A percentile compares a stretch with the other conserved stretches of the same genome.
Evolutionary conservation across 371 early-diverging fungal species (phyloP).

Genomic region (Synchytrium microbalum): DNA sequence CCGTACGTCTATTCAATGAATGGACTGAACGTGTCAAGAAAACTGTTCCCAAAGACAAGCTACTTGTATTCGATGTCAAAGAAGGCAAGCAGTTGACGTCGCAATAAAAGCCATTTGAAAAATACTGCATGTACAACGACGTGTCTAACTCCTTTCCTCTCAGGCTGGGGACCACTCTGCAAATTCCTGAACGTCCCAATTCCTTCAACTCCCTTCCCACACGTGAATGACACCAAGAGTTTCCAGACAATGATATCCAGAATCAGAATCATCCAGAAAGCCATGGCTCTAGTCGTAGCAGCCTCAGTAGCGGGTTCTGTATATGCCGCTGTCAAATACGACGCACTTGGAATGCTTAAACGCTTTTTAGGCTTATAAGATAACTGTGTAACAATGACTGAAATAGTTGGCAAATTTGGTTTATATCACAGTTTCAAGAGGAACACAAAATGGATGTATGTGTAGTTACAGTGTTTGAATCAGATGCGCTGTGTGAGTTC

Average conservation of each 20-base stretch:
- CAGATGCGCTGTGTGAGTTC: background rate
- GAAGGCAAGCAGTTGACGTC: background rate
- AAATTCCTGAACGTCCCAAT: background rate
- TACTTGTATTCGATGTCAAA: constrained; percentile 4
- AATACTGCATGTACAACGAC: background rate
- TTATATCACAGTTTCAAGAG: background rate
- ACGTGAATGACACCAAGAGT: background rate
- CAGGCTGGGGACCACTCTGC: background rate
- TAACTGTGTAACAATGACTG: background rate
- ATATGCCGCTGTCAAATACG: too few relatives aligned
- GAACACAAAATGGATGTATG: background rate
- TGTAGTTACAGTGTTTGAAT: background rate
- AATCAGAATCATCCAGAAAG: background rate
- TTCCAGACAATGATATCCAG: background rate
- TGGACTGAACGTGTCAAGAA: constrained; percentile 3
- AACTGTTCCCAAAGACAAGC: background rate
- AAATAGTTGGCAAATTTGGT: background rate
- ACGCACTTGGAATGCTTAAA: background rate
- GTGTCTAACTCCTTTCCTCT: background rate
- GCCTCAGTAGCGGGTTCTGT: too few relatives aligned
- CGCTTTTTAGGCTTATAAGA: background rate
- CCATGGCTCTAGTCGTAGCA: too few relatives aligned
- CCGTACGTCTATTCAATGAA: background rate
- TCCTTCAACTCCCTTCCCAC: background rate
- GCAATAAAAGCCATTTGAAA: too few relatives aligned